A percentile compares a stretch with the other conserved stretches of the same genome.
Evolutionary conservation across 495 filamentous ascomycete genomes (phyloP).

Genomic region (Paragyromitra xinjiangensis): DNA sequence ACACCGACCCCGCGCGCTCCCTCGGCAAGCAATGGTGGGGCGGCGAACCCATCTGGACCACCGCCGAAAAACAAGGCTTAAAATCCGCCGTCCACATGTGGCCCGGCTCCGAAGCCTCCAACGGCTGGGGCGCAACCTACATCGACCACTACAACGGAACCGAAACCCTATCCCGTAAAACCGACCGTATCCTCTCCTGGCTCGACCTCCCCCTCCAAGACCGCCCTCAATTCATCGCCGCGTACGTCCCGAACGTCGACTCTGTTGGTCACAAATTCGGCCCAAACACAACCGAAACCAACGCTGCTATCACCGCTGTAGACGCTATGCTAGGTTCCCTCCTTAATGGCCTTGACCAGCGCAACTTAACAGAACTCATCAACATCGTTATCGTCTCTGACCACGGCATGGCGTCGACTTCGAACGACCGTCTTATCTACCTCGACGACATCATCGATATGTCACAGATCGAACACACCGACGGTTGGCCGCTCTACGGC

Average conservation of each 20-base stretch:
- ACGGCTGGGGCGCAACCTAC: constrained; percentile 67
- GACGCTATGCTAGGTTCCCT: constrained; percentile 81
- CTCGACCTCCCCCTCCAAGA: constrained; percentile 78
- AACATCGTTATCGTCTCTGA: constrained; percentile 99
- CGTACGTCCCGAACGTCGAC: constrained; percentile 94
- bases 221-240: constrained; percentile 88
- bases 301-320: constrained; percentile 73
- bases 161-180: constrained; percentile 77
- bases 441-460: constrained; percentile 73
- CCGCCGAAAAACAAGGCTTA: constrained; percentile 80
- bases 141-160: constrained; percentile 84
- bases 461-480: constrained; percentile 78
- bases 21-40: constrained; percentile 91
- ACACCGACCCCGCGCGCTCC: constrained; percentile 75
- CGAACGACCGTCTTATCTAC: constrained; percentile 81
- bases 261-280: constrained; percentile 84
- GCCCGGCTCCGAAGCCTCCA: constrained; percentile 90
- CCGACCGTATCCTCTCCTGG: constrained; percentile 76
- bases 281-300: constrained; percentile 92
- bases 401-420: constrained; percentile 96
- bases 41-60: constrained; percentile 91
- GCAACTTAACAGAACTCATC: constrained; percentile 86
- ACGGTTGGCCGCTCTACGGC: constrained; percentile 94
- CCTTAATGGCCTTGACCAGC: constrained; percentile 76
- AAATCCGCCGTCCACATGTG: constrained; percentile 94